These are phyloP conservation scores for Alternaria arbusti DNA, from an alignment of 2,329 filamentous ascomycete genomes.

Conservation along the genomic window DNA sequence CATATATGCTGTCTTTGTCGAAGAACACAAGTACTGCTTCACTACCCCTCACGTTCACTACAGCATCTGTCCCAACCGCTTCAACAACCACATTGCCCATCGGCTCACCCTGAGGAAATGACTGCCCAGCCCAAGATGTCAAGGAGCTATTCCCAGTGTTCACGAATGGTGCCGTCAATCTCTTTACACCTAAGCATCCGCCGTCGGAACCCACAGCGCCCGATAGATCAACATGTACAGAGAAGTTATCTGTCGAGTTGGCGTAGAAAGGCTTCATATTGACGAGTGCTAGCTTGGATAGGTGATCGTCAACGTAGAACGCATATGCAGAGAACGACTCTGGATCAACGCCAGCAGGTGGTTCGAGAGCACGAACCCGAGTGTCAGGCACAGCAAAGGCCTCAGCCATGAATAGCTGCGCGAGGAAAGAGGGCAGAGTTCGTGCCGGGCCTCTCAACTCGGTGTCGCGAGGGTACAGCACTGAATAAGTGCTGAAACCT, in stretches of 20 bases:
- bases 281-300: conserved; percentile 10
- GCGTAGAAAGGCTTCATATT: conserved; percentile 18
- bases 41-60: conserved; percentile 8
- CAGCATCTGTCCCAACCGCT: not conserved
- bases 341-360: not conserved
- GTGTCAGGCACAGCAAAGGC: conserved; percentile 2
- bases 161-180: conserved; percentile 5
- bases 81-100: conserved; percentile 6
- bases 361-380: not conserved
- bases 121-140: conserved; percentile 11
- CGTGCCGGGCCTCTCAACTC: conserved; percentile 12
- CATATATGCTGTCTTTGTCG: conserved; percentile 4
- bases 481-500: conserved; percentile 15
- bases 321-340: conserved; percentile 14
- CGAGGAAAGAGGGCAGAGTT: conserved; percentile 11
- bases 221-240: not conserved
- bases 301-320: conserved; percentile 9
- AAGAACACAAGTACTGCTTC: conserved; percentile 15
- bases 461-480: conserved; percentile 15
- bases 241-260: not conserved
- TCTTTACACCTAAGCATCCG: not conserved
- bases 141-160: conserved; percentile 4
- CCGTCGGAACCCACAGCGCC: not conserved
- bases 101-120: conserved; percentile 10
- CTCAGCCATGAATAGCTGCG: conserved; percentile 13